Evolutionary conservation across 768 basidiomycete genomes (phyloP).

Genomic region (Xerocomellus amylosporus): DNA sequence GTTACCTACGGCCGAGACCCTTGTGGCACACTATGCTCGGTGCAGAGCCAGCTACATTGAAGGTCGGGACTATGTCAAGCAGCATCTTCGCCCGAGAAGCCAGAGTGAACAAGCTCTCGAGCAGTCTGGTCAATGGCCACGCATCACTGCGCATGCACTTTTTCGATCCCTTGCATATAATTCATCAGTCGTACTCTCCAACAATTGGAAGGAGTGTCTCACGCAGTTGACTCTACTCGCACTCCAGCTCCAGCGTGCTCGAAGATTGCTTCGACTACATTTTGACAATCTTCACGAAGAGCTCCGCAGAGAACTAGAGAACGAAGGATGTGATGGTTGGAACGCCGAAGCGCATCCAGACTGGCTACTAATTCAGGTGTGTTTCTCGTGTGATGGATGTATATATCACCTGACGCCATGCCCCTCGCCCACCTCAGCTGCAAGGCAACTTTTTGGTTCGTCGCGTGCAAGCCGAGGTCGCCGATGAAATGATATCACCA

Average conservation of each 20-base stretch:
- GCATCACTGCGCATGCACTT: constrained; percentile 30
- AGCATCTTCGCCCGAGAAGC: constrained; percentile 14
- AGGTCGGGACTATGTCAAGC: background rate
- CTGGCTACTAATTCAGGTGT: constrained; percentile 47
- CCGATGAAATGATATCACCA: constrained; percentile 48
- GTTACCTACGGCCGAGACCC: background rate
- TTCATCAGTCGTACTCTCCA: constrained; percentile 12
- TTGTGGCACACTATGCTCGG: constrained; percentile 8
- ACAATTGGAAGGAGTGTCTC: constrained; percentile 33
- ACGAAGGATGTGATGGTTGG: constrained; percentile 23
- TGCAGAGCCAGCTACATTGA: constrained; percentile 6
- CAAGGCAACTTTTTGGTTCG: constrained; percentile 45
- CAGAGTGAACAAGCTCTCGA: constrained; percentile 17
- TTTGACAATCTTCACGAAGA: constrained; percentile 28
- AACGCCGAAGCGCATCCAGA: constrained; percentile 28
- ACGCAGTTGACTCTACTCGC: constrained; percentile 27
- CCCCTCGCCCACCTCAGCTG: constrained; percentile 31
- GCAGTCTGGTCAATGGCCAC: constrained; percentile 38
- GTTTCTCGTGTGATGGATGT: background rate
- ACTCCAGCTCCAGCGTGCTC: constrained; percentile 37
- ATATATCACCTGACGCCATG: background rate
- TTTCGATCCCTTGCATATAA: constrained; percentile 31
- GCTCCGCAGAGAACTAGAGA: constrained; percentile 27
- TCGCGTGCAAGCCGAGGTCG: constrained; percentile 40
- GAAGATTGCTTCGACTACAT: constrained; percentile 32